Percentiles rank a stretch among this genome's conserved stretches.
Conservation (phyloP, 257 asterid genomes). For the Linaria vulgaris region DNA sequence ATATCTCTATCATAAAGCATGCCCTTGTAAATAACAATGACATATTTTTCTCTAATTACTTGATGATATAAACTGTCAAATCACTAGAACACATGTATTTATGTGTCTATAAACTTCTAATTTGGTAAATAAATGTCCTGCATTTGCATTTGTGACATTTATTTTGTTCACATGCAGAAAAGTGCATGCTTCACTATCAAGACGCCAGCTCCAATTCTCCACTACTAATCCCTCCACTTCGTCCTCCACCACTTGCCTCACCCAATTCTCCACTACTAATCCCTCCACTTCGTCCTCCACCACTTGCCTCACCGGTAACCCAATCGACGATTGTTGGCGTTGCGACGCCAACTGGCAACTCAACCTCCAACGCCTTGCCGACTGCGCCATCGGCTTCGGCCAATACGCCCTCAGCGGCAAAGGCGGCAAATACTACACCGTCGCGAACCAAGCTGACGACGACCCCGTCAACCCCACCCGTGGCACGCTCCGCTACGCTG, state of each 20-base stretch:
- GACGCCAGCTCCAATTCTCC: constrained; percentile 57
- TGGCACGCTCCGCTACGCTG: constrained; percentile 67
- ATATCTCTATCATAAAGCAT: too few relatives aligned
- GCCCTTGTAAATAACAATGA: too few relatives aligned
- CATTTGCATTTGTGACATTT: too few relatives aligned
- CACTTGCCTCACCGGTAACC: constrained; percentile 59
- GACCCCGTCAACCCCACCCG: constrained; percentile 60
- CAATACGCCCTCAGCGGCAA: constrained; percentile 75
- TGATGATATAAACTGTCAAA: too few relatives aligned
- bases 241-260: constrained; percentile 31
- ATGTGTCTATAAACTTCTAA: too few relatives aligned
- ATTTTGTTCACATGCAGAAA: constrained; percentile 38
- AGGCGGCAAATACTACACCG: constrained; percentile 68
- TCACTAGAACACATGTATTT: too few relatives aligned
- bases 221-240: constrained; percentile 34
- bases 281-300: constrained; percentile 14
- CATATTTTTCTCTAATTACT: too few relatives aligned
- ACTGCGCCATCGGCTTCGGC: constrained; percentile 71
- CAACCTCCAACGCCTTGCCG: constrained; percentile 67
- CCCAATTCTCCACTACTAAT: constrained; percentile 43
- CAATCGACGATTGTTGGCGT: constrained; percentile 80
- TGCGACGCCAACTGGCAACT: constrained; percentile 70
- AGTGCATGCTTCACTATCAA: constrained; percentile 53
- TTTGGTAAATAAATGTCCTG: too few relatives aligned
- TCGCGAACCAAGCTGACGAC: constrained; percentile 64